A percentile compares a stretch with the other conserved stretches of the same genome.
Evolutionary conservation across 192 early-diverging fungal species (phyloP).

Genomic region (Chytriomyces confervae): DNA sequence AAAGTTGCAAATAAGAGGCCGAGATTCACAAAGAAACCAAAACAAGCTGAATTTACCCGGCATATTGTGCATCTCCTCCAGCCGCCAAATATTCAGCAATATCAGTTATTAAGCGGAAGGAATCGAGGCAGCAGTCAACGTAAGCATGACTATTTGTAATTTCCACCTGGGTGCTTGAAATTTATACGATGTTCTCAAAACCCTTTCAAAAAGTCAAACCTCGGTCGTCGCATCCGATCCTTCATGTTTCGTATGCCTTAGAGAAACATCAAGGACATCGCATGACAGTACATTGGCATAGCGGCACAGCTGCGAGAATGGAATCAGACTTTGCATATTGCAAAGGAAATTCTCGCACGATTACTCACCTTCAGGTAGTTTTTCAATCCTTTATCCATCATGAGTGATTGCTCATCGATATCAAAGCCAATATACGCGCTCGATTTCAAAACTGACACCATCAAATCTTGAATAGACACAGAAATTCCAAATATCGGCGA

Average conservation of each 20-base stretch:
- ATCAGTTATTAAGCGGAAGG: constrained; percentile 61
- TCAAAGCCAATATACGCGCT: constrained; percentile 35
- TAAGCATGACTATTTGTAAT: constrained; percentile 65
- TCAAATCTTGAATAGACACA: constrained; percentile 56
- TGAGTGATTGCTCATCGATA: constrained; percentile 35
- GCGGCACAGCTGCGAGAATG: constrained; percentile 31
- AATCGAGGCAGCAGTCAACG: constrained; percentile 73
- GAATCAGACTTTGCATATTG: neutral
- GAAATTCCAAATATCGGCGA: constrained; percentile 64
- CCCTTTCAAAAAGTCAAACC: neutral
- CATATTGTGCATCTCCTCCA: constrained; percentile 31
- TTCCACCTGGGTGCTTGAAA: constrained; percentile 37
- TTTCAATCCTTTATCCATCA: constrained; percentile 34
- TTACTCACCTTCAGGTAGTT: constrained; percentile 27
- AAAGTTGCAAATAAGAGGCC: too few species aligned
- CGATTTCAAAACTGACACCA: constrained; percentile 60
- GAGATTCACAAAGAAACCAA: neutral
- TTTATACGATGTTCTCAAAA: neutral
- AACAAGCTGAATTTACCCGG: neutral
- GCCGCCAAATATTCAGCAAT: constrained; percentile 55
- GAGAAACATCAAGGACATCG: constrained; percentile 43
- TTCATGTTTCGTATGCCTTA: constrained; percentile 42
- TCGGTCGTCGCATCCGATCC: constrained; percentile 42
- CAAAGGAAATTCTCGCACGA: neutral
- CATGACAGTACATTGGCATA: constrained; percentile 43